Evolutionary conservation across 306 rosid species (phyloP).

Genomic region (Sindora glabra): DNA sequence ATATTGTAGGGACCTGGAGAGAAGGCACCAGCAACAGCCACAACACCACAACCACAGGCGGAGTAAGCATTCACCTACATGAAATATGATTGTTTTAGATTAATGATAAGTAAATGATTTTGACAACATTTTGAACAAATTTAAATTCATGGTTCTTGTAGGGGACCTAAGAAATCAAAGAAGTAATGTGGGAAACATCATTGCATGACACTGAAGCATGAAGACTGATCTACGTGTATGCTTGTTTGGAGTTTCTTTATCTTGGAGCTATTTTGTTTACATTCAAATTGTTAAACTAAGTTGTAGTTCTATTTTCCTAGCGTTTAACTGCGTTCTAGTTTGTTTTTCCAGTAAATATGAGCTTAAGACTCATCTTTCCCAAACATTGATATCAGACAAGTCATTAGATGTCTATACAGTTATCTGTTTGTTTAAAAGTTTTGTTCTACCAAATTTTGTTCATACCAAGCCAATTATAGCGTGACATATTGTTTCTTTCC

Average conservation of each 20-base stretch:
- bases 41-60: slow-evolving; percentile 24
- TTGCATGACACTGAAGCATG: no score
- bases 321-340: neutral
- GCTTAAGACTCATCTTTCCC: neutral
- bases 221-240: no score
- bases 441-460: no score
- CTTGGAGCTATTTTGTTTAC: neutral
- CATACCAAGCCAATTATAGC: no score
- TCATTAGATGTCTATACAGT: no score
- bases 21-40: slow-evolving; percentile 27
- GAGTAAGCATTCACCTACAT: slow-evolving; percentile 12
- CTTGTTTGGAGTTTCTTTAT: neutral
- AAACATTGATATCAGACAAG: no score
- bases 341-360: neutral
- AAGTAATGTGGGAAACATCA: slow-evolving; percentile 20
- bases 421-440: no score
- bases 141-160: neutral
- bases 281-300: neutral
- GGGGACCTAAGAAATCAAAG: slow-evolving; percentile 35
- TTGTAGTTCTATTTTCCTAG: neutral
- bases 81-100: neutral
- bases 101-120: neutral
- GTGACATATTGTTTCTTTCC: no score
- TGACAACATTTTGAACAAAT: neutral
- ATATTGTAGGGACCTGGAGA: slow-evolving; percentile 38